phyloP scores from a whole-genome alignment of 805 yeast genomes.

The Monosporozyma yasuniensis region DNA sequence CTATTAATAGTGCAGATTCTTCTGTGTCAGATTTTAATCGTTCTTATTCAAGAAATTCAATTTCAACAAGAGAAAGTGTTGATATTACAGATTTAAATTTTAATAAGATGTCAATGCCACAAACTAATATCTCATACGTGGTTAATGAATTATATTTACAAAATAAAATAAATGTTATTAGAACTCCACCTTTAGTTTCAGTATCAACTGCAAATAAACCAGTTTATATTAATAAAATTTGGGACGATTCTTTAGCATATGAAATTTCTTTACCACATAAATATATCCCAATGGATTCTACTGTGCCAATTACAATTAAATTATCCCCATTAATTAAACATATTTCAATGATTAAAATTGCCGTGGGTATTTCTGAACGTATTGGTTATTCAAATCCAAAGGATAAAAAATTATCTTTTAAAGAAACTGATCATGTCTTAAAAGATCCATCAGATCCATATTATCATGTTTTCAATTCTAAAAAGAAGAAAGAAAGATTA shows the following conservation, averaged over 20 bases:
- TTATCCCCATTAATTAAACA: conserved; percentile 58
- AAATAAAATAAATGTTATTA: conserved; percentile 29
- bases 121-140: background rate
- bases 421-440: conserved; percentile 35
- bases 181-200: conserved; percentile 35
- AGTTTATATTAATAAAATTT: conserved; percentile 61
- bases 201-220: conserved; percentile 51
- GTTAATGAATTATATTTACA: conserved; percentile 17
- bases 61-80: background rate
- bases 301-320: conserved; percentile 52
- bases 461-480: conserved; percentile 26
- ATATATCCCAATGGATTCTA: conserved; percentile 55
- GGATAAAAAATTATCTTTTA: conserved; percentile 44
- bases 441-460: conserved; percentile 29
- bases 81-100: background rate
- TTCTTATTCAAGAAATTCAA: background rate
- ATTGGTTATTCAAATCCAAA: conserved; percentile 50
- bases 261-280: conserved; percentile 65
- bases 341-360: conserved; percentile 52
- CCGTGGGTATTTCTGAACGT: conserved; percentile 57
- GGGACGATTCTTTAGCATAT: conserved; percentile 66
- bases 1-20: background rate
- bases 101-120: background rate
- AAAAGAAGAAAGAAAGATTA: conserved; percentile 39
- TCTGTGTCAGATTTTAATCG: background rate